Evolutionary conservation across 768 basidiomycete species (phyloP).

Genomic region (Suillus subluteus): DNA sequence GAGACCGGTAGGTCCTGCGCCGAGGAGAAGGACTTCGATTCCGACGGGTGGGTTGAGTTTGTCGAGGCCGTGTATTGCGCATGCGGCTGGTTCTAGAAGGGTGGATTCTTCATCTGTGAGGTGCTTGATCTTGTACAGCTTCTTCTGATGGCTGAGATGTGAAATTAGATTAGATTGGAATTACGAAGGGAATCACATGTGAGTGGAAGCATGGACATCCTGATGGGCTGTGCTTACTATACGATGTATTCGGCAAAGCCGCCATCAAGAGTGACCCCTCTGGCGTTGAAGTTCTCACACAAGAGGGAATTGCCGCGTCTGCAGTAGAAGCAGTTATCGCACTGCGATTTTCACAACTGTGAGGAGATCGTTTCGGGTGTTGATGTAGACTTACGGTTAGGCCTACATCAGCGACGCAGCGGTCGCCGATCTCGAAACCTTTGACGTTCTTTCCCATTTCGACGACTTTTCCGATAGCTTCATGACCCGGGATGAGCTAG

Average conservation of each 20-base stretch:
- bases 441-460: conserved; percentile 81
- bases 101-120: too few species aligned
- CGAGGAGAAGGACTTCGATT: too few species aligned
- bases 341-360: conserved; percentile 45
- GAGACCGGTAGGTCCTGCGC: too few species aligned
- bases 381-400: conserved; percentile 52
- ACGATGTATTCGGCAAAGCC: conserved; percentile 90
- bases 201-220: too few species aligned
- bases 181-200: background rate
- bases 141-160: too few species aligned
- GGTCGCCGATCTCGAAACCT: conserved; percentile 77
- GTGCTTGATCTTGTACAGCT: too few species aligned
- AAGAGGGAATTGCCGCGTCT: conserved; percentile 79
- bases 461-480: conserved; percentile 73
- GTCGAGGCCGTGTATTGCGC: too few species aligned
- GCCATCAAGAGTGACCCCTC: conserved; percentile 80
- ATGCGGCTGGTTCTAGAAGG: too few species aligned
- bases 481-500: conserved; percentile 75
- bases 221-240: conserved; percentile 53
- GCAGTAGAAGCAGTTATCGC: conserved; percentile 87
- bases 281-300: conserved; percentile 83
- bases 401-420: conserved; percentile 83
- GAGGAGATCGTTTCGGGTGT: conserved; percentile 1
- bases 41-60: too few species aligned
- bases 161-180: background rate